Percentiles rank a stretch among this genome's conserved stretches.
Conservation (phyloP, 306 rosid genomes). For the Dicorynia guianensis region DNA sequence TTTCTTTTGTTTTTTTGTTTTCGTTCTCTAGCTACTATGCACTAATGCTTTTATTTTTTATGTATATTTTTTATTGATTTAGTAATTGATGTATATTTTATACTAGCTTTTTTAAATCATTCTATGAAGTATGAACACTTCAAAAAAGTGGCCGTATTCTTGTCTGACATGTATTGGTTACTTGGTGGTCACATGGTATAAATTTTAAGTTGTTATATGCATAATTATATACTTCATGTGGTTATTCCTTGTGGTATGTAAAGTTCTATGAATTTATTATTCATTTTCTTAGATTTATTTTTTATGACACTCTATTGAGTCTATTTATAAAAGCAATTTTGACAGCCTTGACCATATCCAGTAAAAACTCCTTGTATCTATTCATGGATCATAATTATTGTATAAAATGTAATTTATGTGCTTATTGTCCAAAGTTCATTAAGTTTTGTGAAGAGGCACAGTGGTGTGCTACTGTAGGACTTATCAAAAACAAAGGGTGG, state of each 20-base stretch:
- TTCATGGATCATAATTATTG: not conserved
- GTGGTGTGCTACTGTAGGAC: not conserved
- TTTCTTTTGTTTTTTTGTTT: not conserved
- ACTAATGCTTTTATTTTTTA: not conserved
- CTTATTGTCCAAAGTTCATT: not conserved
- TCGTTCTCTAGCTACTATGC: constrained; percentile 17
- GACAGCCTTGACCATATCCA: not conserved
- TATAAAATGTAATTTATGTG: not conserved
- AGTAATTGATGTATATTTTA: not conserved
- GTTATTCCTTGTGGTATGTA: not conserved
- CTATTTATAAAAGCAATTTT: not conserved
- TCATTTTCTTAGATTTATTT: not conserved
- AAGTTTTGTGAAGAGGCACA: constrained; percentile 3
- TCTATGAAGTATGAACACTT: too few relatives aligned
- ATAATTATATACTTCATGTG: not conserved
- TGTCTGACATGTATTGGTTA: too few relatives aligned
- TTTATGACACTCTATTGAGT: too few relatives aligned
- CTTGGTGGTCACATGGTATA: too few relatives aligned
- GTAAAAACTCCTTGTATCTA: constrained; percentile 7
- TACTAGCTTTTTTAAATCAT: too few relatives aligned
- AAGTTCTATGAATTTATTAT: not conserved
- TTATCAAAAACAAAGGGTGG: constrained; percentile 2
- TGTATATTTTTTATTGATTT: constrained; percentile 9
- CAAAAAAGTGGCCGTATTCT: too few relatives aligned
- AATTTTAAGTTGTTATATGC: not conserved